A percentile compares a stretch with the other conserved stretches of the same genome.
These are phyloP conservation scores for Rubia tinctorum DNA, from an alignment of 305 asterid genomes.

Conservation along the genomic window DNA sequence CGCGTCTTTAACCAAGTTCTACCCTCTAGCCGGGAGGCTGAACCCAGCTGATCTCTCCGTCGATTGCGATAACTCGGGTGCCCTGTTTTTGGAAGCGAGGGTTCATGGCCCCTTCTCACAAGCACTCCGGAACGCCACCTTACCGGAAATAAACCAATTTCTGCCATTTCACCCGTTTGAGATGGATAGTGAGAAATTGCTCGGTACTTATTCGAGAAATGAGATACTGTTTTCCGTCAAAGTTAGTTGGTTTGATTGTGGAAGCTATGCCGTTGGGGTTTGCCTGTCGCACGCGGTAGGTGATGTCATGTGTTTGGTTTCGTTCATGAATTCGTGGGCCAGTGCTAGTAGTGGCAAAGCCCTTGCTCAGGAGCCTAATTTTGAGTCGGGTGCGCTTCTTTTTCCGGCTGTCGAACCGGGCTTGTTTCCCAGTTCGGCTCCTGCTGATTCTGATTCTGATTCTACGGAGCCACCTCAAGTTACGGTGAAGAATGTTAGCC, in stretches of 20 bases:
- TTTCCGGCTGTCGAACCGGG: constrained; percentile 25
- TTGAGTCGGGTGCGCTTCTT: constrained; percentile 5
- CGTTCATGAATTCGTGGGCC: constrained; percentile 40
- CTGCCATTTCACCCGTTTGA: constrained; percentile 14
- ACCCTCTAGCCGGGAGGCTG: constrained; percentile 32
- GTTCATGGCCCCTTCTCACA: constrained; percentile 15
- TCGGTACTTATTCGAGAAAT: not conserved
- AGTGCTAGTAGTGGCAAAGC: not conserved
- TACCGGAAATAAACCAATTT: constrained; percentile 19
- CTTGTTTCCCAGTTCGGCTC: not conserved
- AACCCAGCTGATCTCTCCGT: constrained; percentile 1
- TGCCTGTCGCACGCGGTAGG: constrained; percentile 36
- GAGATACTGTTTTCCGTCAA: constrained; percentile 22
- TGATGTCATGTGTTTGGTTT: constrained; percentile 33
- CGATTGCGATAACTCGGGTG: constrained; percentile 34
- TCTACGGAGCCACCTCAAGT: not conserved
- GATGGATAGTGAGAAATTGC: constrained; percentile 12
- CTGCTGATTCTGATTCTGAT: not conserved
- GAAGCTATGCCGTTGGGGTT: constrained; percentile 31
- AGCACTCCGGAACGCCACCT: constrained; percentile 8
- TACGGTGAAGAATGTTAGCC: constrained; percentile 14
- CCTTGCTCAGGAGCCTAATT: constrained; percentile 1
- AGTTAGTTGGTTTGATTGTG: constrained; percentile 28
- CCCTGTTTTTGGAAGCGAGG: constrained; percentile 20
- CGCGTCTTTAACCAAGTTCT: constrained; percentile 19